Percentiles rank a stretch among this genome's conserved stretches.
Conservation (phyloP, 73 alveolate genomes). For the Blepharisma stoltei region DNA sequence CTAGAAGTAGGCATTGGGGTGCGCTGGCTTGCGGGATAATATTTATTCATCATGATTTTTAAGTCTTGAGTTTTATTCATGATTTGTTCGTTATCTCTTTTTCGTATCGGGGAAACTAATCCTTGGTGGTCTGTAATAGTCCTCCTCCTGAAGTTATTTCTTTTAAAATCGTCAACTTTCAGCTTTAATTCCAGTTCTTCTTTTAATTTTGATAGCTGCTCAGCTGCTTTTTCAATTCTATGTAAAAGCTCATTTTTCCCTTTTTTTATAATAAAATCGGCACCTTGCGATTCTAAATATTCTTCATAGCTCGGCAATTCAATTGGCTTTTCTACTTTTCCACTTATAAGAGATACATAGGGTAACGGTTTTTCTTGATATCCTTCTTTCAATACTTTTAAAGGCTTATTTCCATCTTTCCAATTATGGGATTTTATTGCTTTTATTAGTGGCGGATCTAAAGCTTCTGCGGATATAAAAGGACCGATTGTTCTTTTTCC, state of each 20-base stretch:
- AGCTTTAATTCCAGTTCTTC: slow-evolving; percentile 4
- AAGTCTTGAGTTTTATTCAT: not conserved
- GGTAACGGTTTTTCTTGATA: slow-evolving; percentile 22
- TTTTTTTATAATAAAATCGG: not conserved
- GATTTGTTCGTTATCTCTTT: not conserved
- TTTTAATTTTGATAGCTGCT: not conserved
- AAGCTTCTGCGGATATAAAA: slow-evolving; percentile 8
- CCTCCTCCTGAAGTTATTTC: not conserved
- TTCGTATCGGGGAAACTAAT: not conserved
- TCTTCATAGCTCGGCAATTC: slow-evolving; percentile 3
- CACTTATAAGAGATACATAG: slow-evolving; percentile 6
- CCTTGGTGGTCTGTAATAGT: too few species aligned
- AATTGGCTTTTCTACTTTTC: slow-evolving; percentile 8
- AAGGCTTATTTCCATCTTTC: slow-evolving; percentile 1
- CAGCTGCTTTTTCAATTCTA: slow-evolving; percentile 13
- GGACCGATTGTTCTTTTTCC: slow-evolving; percentile 9
- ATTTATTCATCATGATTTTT: not conserved
- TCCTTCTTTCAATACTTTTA: not conserved
- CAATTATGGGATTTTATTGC: not conserved
- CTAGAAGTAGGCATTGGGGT: not conserved
- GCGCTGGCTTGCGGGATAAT: not conserved
- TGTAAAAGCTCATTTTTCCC: not conserved
- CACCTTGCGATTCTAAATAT: slow-evolving; percentile 6
- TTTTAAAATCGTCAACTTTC: not conserved
- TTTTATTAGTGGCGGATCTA: not conserved